Percentiles rank a stretch among this genome's conserved stretches.
phyloP scores from a whole-genome alignment of 2,329 filamentous ascomycete species.

The Claviceps capensis region DNA sequence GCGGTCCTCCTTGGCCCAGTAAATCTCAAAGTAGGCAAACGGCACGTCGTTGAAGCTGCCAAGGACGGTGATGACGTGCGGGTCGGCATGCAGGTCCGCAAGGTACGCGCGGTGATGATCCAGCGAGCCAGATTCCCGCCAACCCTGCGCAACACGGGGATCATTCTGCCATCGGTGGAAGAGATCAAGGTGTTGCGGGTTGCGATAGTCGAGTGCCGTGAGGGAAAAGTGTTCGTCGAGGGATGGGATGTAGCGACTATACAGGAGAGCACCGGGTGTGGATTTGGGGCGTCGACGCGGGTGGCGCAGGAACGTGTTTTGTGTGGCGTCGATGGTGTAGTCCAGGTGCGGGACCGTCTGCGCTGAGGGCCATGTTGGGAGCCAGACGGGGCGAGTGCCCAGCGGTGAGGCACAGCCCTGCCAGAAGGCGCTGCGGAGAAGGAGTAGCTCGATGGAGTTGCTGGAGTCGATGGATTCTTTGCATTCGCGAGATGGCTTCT shows the following conservation, averaged over 20 bases:
- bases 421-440: constrained; percentile 45
- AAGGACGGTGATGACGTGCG: constrained; percentile 53
- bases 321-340: constrained; percentile 17
- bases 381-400: constrained; percentile 47
- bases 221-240: constrained; percentile 62
- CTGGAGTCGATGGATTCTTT: constrained; percentile 12
- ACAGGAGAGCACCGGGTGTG: constrained; percentile 48
- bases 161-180: constrained; percentile 74
- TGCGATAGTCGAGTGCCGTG: constrained; percentile 49
- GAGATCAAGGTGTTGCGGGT: constrained; percentile 46
- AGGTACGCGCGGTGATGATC: constrained; percentile 44
- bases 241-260: constrained; percentile 63
- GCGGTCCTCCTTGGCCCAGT: constrained; percentile 55
- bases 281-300: constrained; percentile 57
- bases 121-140: constrained; percentile 62
- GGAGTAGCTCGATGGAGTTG: constrained; percentile 15
- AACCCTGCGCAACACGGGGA: constrained; percentile 59
- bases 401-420: constrained; percentile 52
- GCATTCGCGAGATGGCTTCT: too few species aligned
- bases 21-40: constrained; percentile 66
- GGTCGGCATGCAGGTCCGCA: constrained; percentile 43
- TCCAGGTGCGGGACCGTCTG: constrained; percentile 23
- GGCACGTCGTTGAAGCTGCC: constrained; percentile 54
- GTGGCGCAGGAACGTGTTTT: constrained; percentile 35
- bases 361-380: constrained; percentile 26